Evolutionary conservation across 495 filamentous ascomycete genomes (phyloP).

Genomic region (Neurospora sp.): DNA sequence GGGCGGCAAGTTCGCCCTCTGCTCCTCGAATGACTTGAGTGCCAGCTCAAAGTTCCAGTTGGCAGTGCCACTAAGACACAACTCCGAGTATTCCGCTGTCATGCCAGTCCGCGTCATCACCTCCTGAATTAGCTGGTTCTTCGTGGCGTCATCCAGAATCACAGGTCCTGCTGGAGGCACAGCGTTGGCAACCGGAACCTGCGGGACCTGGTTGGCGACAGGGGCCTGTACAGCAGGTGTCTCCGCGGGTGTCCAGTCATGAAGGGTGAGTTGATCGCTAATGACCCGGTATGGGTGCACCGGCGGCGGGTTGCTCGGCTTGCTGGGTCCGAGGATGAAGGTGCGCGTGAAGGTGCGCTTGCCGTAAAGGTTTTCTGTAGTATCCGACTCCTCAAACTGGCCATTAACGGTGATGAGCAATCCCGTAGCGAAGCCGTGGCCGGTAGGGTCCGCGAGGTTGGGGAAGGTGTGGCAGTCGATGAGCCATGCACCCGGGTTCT

Average conservation of each 20-base stretch:
- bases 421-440: constrained; percentile 52
- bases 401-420: constrained; percentile 72
- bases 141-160: constrained; percentile 36
- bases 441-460: constrained; percentile 59
- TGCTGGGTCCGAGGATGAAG: constrained; percentile 72
- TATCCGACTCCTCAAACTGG: constrained; percentile 67
- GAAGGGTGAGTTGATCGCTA: constrained; percentile 67
- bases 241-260: constrained; percentile 28
- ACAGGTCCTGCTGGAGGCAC: constrained; percentile 9
- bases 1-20: constrained; percentile 32
- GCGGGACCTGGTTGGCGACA: neutral
- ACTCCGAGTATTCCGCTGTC: constrained; percentile 59
- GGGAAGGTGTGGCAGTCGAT: constrained; percentile 74
- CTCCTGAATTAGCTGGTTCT: constrained; percentile 49
- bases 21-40: constrained; percentile 53
- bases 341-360: constrained; percentile 77
- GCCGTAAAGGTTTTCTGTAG: constrained; percentile 35
- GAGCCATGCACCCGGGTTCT: constrained; percentile 57
- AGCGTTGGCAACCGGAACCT: neutral
- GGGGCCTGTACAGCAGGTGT: constrained; percentile 4
- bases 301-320: constrained; percentile 30
- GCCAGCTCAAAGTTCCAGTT: constrained; percentile 67
- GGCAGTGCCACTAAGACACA: constrained; percentile 53
- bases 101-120: constrained; percentile 60
- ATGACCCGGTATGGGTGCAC: constrained; percentile 53